A percentile compares a stretch with the other conserved stretches of the same genome.
These are phyloP conservation scores for Acacia confusa DNA, from an alignment of 306 rosid species.

Conservation along the genomic window DNA sequence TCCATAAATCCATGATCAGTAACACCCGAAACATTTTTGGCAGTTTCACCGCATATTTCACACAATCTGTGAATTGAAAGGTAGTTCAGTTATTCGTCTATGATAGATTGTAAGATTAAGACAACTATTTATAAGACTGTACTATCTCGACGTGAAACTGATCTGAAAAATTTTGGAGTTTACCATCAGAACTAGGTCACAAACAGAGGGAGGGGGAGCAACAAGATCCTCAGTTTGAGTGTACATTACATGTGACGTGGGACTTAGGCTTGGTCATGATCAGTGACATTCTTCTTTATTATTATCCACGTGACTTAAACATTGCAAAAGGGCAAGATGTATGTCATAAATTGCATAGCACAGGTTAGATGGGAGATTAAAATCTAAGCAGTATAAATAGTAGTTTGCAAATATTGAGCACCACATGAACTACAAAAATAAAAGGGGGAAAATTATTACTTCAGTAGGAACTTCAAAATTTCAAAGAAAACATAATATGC, in stretches of 20 bases:
- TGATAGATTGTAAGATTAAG: neutral
- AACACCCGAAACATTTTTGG: slow-evolving; percentile 58
- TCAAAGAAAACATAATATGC: neutral
- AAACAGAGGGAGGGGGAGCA: neutral
- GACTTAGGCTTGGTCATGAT: slow-evolving; percentile 6
- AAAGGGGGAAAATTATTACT: neutral
- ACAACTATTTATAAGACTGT: neutral
- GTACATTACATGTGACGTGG: neutral
- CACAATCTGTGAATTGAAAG: slow-evolving; percentile 54
- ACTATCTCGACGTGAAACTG: neutral
- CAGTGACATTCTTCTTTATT: neutral
- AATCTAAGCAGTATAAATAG: neutral
- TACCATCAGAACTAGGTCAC: neutral
- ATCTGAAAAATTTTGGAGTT: neutral
- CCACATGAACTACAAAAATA: neutral
- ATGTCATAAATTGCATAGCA: neutral
- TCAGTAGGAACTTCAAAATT: neutral
- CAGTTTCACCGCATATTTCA: slow-evolving; percentile 86
- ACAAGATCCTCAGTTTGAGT: neutral
- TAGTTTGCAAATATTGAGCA: neutral
- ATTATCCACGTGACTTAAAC: neutral
- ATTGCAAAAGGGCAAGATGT: neutral
- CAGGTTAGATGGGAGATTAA: neutral
- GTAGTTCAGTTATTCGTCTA: slow-evolving; percentile 18
- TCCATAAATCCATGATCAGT: slow-evolving; percentile 62